phyloP scores from a whole-genome alignment of 495 filamentous ascomycete species.

The Bryoglossum gracile region DNA sequence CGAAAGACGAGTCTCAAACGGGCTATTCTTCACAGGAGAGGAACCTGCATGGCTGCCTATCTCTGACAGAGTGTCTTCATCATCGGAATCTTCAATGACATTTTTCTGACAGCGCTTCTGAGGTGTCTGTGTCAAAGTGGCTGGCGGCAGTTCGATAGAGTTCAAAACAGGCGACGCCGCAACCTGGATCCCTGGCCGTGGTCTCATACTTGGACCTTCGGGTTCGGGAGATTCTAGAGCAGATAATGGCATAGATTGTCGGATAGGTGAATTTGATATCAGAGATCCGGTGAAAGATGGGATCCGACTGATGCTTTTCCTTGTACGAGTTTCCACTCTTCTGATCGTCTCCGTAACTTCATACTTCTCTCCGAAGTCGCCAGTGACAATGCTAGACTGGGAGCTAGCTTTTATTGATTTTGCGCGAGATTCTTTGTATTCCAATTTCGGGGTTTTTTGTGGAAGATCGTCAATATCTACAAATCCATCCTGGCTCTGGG shows the following conservation, averaged over 20 bases:
- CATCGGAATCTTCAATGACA: constrained; percentile 44
- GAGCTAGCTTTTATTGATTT: constrained; percentile 20
- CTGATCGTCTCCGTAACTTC: constrained; percentile 24
- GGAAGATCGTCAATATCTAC: constrained; percentile 21
- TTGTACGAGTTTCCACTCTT: constrained; percentile 18
- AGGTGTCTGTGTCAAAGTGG: background rate
- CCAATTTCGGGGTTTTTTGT: no score
- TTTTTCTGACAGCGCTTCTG: background rate
- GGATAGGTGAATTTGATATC: no score
- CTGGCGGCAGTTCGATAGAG: background rate
- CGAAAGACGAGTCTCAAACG: background rate
- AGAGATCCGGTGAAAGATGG: constrained; percentile 10
- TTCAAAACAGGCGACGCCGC: constrained; percentile 11
- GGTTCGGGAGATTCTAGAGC: no score
- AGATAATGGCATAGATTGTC: no score
- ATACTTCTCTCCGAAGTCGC: constrained; percentile 11
- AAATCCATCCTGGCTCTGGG: constrained; percentile 13
- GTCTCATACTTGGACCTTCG: no score
- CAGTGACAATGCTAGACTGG: constrained; percentile 14
- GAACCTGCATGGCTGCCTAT: constrained; percentile 5
- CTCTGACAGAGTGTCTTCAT: constrained; percentile 27
- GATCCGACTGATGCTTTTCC: constrained; percentile 18
- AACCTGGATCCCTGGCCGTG: constrained; percentile 17
- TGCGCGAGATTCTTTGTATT: background rate
- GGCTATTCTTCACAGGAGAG: constrained; percentile 15